These are phyloP conservation scores for Bimuria novae-zelandiae DNA, from an alignment of 2,329 filamentous ascomycete species.

Conservation along the genomic window DNA sequence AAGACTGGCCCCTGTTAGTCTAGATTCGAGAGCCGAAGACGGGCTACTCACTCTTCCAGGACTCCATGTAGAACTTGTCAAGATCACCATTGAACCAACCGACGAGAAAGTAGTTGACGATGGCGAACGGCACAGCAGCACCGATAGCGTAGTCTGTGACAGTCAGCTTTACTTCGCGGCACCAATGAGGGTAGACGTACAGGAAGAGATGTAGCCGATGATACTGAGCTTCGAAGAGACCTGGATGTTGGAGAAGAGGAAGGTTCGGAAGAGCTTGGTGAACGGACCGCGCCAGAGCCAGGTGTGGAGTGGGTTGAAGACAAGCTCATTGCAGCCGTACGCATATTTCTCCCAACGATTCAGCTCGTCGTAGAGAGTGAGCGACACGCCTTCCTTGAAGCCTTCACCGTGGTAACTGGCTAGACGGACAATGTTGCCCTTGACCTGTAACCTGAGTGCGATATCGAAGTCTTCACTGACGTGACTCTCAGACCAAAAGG, in stretches of 20 bases:
- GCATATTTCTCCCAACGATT: slow-evolving; percentile 72
- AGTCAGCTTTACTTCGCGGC: neutral
- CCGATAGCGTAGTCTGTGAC: slow-evolving; percentile 65
- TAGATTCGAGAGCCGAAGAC: neutral
- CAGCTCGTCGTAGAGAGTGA: slow-evolving; percentile 74
- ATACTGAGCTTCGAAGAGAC: slow-evolving; percentile 71
- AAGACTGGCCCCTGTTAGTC: slow-evolving; percentile 57
- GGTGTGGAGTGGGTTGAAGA: slow-evolving; percentile 68
- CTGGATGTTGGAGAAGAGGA: slow-evolving; percentile 64
- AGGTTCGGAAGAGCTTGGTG: slow-evolving; percentile 65
- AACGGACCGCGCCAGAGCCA: slow-evolving; percentile 67
- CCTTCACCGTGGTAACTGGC: slow-evolving; percentile 69
- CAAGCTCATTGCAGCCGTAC: slow-evolving; percentile 70
- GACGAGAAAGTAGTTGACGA: slow-evolving; percentile 70
- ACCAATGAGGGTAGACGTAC: neutral
- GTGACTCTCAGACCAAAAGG: slow-evolving; percentile 76
- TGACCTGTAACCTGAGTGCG: slow-evolving; percentile 69
- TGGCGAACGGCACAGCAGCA: slow-evolving; percentile 65
- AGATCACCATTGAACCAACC: slow-evolving; percentile 74
- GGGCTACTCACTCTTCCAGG: slow-evolving; percentile 58
- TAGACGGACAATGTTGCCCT: slow-evolving; percentile 69
- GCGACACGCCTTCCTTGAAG: slow-evolving; percentile 73
- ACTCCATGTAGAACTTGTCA: slow-evolving; percentile 78
- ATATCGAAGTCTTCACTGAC: slow-evolving; percentile 80
- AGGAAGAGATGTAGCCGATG: slow-evolving; percentile 69